Evolutionary conservation across 331 rosid species (phyloP).

Genomic region (Spiraea crenata): DNA sequence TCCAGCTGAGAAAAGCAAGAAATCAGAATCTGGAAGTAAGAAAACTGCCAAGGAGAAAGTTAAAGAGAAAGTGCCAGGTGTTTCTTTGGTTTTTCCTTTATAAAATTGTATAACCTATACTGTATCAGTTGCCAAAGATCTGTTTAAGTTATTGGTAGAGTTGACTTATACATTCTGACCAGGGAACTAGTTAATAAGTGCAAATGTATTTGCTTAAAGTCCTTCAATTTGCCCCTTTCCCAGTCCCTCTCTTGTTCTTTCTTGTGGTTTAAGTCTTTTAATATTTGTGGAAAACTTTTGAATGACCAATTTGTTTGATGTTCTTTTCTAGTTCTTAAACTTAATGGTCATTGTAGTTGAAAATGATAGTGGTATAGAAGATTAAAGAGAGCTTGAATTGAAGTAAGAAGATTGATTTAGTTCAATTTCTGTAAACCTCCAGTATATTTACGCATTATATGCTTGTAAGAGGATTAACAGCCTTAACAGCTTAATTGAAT

Average conservation of each 20-base stretch:
- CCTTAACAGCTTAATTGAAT: too few species aligned
- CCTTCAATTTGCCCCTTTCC: neutral
- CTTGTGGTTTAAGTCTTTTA: neutral
- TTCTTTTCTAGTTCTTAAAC: neutral
- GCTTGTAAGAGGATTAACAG: too few species aligned
- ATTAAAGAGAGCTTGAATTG: too few species aligned
- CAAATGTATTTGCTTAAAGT: neutral
- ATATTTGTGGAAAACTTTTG: neutral
- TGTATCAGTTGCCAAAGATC: neutral
- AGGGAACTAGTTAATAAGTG: neutral
- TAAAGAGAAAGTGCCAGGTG: constrained; percentile 47
- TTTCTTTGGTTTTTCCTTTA: constrained; percentile 12
- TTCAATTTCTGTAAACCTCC: too few species aligned
- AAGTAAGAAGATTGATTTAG: too few species aligned
- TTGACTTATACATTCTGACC: neutral
- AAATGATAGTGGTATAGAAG: neutral
- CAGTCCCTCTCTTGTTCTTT: neutral
- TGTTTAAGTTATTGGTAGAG: neutral
- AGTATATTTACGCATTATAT: too few species aligned
- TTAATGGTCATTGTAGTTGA: neutral
- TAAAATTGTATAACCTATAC: neutral
- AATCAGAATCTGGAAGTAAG: constrained; percentile 24
- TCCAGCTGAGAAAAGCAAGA: constrained; percentile 28
- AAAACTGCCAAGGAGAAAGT: constrained; percentile 35
- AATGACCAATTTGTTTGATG: neutral